Evolutionary conservation across 805 yeast species (phyloP), one percentile per base, ranked within the genome.

Genomic region (Priceomyces haplophilus): DNA sequence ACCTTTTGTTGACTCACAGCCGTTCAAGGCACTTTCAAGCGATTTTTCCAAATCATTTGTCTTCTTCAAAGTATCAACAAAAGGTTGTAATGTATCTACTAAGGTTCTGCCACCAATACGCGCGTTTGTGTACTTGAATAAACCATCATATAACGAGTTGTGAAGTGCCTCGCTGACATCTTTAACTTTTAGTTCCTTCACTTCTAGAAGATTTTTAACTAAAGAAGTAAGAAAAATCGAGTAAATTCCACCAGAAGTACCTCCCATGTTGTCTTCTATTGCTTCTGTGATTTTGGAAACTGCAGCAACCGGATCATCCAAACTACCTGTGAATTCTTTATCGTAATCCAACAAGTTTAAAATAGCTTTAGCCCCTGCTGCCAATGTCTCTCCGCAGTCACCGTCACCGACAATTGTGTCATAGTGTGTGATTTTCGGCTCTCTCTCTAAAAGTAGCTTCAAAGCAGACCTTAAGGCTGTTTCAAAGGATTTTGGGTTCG

Each of bases 381-480:
- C 87, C 47, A 90, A 67, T 1, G 97, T 90, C 54, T 88, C 93
- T 32, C 98, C 98, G 65, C 97, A 90, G 60, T 90, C 98, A 53
- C 98, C 98, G 61, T 90, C 98, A 44, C 98, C 98, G 1, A 91
- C 97, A 51, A 81, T 73, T 1, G 95, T 85, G 56, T 90, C 98
- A 51, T 85, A 82, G 42, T 79, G 75, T 1, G 97, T 90, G 55
- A 90, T 84, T 53, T 79, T 77, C 2, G 96, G 93, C 62, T 90
- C 97, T 38, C 53, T 49, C 34, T 59, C 49, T 5, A 64, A 56
- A 34, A 71, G 50, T 8, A 48, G 48, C 5, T 59, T 25, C 53
- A 70, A 52, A 3, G 62, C 64, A n/a, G 76, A 76, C 20, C 73
- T 67, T 34, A 83, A 66, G 5, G 82, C 65, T 6, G 62, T 59